Percentiles rank a stretch among this genome's conserved stretches.
These are phyloP conservation scores for Solanum tarijense DNA, from an alignment of 257 asterid genomes.

Conservation along the genomic window DNA sequence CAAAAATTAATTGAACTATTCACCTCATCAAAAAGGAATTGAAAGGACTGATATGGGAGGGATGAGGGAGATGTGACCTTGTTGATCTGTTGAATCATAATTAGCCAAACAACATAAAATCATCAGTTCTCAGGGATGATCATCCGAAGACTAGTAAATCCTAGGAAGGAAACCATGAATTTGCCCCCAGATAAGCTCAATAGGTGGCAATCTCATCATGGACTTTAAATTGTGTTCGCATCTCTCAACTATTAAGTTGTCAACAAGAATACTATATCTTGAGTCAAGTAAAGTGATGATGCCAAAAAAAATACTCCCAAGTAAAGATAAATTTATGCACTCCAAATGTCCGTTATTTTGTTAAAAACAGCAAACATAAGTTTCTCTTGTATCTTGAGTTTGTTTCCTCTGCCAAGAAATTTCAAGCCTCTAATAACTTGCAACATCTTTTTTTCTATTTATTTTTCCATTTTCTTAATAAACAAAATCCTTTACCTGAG, in stretches of 20 bases:
- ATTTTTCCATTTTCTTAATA: neutral
- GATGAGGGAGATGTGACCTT: neutral
- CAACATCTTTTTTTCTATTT: neutral
- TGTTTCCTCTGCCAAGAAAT: neutral
- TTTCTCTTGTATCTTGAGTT: neutral
- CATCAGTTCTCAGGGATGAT: neutral
- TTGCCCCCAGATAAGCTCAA: neutral
- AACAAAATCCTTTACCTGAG: constrained; percentile 34
- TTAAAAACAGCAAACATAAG: neutral
- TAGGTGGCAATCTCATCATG: neutral
- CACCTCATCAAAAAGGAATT: neutral
- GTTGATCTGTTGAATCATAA: neutral
- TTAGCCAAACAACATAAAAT: neutral
- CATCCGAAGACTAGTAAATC: neutral
- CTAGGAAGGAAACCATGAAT: neutral
- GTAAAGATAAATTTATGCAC: neutral
- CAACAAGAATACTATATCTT: neutral
- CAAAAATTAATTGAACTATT: neutral
- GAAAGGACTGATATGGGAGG: neutral
- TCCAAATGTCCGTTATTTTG: neutral
- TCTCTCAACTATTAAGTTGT: neutral
- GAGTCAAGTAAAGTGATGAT: neutral
- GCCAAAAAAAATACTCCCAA: neutral
- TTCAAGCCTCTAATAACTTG: neutral
- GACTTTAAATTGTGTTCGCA: neutral